These are phyloP conservation scores for Rostrohypoxylon terebratum DNA, from an alignment of 495 filamentous ascomycete genomes.

Conservation along the genomic window DNA sequence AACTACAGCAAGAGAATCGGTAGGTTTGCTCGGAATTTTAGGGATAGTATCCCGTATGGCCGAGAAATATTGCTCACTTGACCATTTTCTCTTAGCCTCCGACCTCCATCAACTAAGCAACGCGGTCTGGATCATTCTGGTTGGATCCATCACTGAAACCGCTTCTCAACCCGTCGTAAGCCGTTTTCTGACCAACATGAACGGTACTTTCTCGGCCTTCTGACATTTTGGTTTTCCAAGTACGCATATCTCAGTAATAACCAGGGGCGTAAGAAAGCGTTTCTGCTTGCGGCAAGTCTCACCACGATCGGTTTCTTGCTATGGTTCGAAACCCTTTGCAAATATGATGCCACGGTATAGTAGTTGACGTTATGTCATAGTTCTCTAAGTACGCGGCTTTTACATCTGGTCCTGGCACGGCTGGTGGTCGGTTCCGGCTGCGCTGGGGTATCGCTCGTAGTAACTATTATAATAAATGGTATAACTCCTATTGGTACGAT, in stretches of 20 bases:
- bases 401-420: neutral
- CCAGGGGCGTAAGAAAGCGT: constrained; percentile 9
- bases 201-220: neutral
- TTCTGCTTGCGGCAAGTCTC: constrained; percentile 7
- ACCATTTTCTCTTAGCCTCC: constrained; percentile 9
- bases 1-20: constrained; percentile 19
- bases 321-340: constrained; percentile 2
- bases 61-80: neutral
- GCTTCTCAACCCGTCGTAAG: constrained; percentile 12
- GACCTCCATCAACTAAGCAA: constrained; percentile 17
- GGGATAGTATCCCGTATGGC: neutral
- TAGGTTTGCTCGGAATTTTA: neutral
- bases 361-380: neutral
- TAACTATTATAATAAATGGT: constrained; percentile 18
- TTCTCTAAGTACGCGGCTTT: constrained; percentile 3
- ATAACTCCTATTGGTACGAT: neutral
- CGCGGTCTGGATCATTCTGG: constrained; percentile 16
- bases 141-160: constrained; percentile 9
- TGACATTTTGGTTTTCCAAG: constrained; percentile 1
- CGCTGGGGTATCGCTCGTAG: constrained; percentile 2
- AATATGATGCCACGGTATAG: neutral
- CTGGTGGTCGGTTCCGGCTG: constrained; percentile 6
- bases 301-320: neutral
- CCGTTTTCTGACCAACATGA: neutral
- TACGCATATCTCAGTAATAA: constrained; percentile 8